phyloP scores from a whole-genome alignment of 1,139 yeast species.

The Ogataea hybrid region DNA sequence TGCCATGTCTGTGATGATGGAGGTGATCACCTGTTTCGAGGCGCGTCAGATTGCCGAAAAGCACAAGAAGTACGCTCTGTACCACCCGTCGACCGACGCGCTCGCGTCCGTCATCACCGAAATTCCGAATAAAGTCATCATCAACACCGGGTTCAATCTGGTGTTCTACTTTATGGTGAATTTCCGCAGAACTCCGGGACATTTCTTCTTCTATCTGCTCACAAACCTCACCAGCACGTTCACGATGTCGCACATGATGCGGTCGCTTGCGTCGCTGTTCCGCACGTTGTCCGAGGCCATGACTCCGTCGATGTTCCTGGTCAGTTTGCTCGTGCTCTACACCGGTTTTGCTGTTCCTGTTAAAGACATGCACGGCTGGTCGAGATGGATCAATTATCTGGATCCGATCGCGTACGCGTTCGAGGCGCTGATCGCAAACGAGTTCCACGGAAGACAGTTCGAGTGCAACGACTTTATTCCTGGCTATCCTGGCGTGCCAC shows the following conservation, averaged over 20 bases:
- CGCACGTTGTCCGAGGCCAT: constrained; percentile 58
- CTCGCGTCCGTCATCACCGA: constrained; percentile 57
- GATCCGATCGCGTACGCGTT: constrained; percentile 70
- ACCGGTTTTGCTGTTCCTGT: constrained; percentile 75
- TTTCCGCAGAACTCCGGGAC: constrained; percentile 57
- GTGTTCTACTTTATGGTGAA: constrained; percentile 57
- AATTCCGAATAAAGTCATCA: constrained; percentile 50
- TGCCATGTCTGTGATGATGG: constrained; percentile 57
- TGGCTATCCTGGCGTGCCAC: constrained; percentile 43
- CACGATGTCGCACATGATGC: constrained; percentile 56
- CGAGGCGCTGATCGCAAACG: constrained; percentile 66
- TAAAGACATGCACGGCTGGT: constrained; percentile 70
- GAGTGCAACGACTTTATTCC: constrained; percentile 51
- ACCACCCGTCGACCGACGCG: constrained; percentile 68
- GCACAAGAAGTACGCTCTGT: constrained; percentile 61
- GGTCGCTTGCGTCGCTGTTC: constrained; percentile 55
- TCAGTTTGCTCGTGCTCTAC: constrained; percentile 53
- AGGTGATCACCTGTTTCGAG: constrained; percentile 53
- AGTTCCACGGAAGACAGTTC: constrained; percentile 44
- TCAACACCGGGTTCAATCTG: constrained; percentile 45
- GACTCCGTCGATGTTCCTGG: constrained; percentile 57
- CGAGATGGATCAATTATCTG: constrained; percentile 72
- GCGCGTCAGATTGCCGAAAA: constrained; percentile 60
- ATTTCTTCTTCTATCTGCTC: constrained; percentile 53
- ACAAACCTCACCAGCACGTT: constrained; percentile 46